Percentiles rank a stretch among this genome's conserved stretches.
These are phyloP conservation scores for Carpinus fangiana DNA, from an alignment of 306 rosid genomes.

Conservation along the genomic window DNA sequence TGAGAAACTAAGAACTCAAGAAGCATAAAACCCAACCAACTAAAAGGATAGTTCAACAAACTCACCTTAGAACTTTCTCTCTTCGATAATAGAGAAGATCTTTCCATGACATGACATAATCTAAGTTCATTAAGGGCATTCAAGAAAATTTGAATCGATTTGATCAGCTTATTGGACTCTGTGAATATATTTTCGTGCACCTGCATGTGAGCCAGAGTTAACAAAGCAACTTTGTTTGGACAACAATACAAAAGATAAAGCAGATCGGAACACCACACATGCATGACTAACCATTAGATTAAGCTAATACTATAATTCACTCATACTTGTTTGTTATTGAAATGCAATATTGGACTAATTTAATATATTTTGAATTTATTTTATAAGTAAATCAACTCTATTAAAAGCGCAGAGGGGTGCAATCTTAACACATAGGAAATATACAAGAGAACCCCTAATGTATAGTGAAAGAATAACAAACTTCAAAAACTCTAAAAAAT, in stretches of 20 bases:
- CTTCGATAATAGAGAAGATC: slow-evolving; percentile 42
- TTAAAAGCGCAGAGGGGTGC: no score
- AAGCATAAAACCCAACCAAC: slow-evolving; percentile 6
- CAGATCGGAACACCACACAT: background rate
- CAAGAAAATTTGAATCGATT: slow-evolving; percentile 83
- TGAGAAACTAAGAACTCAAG: background rate
- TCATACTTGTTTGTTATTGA: background rate
- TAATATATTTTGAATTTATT: background rate
- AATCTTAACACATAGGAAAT: no score
- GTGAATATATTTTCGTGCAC: slow-evolving; percentile 73
- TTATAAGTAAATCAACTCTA: no score
- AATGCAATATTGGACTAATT: background rate
- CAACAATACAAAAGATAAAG: background rate
- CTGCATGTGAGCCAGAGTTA: slow-evolving; percentile 50
- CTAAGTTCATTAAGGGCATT: slow-evolving; percentile 90
- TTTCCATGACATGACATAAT: slow-evolving; percentile 60
- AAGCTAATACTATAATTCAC: background rate
- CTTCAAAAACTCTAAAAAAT: no score
- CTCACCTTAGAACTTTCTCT: slow-evolving; percentile 66
- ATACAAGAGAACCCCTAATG: no score
- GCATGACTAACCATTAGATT: background rate
- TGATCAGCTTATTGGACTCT: slow-evolving; percentile 68
- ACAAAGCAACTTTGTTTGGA: slow-evolving; percentile 4
- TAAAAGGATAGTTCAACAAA: slow-evolving; percentile 12
- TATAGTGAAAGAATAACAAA: no score